Percentiles rank a stretch among this genome's conserved stretches.
phyloP scores from a whole-genome alignment of 257 asterid species.

The Rubia yunnanensis region DNA sequence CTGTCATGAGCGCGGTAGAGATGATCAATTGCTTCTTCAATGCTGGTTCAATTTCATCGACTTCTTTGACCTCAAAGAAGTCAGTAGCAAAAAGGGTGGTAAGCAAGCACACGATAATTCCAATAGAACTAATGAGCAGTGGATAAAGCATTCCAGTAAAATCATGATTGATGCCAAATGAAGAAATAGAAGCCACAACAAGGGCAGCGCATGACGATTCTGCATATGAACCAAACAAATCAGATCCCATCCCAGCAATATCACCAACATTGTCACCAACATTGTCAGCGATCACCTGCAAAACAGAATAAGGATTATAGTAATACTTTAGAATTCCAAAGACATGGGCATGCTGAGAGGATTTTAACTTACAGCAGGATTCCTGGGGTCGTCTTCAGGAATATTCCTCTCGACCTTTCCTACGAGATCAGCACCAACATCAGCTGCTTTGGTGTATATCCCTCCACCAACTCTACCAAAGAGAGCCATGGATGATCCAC shows the following conservation, averaged over 20 bases:
- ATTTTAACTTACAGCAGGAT: conserved; percentile 35
- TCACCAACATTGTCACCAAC: conserved; percentile 97
- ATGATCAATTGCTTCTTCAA: conserved; percentile 69
- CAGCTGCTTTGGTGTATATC: conserved; percentile 68
- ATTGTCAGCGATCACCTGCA: conserved; percentile 90
- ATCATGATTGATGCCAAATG: conserved; percentile 55
- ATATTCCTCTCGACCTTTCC: conserved; percentile 49
- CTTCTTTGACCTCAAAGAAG: conserved; percentile 34
- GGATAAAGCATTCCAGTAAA: conserved; percentile 80
- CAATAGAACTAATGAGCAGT: conserved; percentile 74
- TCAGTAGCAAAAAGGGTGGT: conserved; percentile 63
- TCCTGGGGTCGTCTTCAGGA: conserved; percentile 49
- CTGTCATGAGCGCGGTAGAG: conserved; percentile 74
- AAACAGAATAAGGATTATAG: conserved; percentile 2
- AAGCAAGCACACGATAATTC: conserved; percentile 70
- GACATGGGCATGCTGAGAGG: neutral
- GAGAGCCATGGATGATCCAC: conserved; percentile 93
- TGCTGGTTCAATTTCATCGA: conserved; percentile 44
- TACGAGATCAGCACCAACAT: conserved; percentile 51
- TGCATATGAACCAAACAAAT: conserved; percentile 46
- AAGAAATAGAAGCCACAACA: conserved; percentile 45
- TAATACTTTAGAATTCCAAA: neutral
- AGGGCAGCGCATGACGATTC: conserved; percentile 48
- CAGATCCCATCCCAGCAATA: conserved; percentile 80
- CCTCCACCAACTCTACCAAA: conserved; percentile 97